Evolutionary conservation across 768 basidiomycete species (phyloP).

Genomic region (Fibroporia radiculosa): DNA sequence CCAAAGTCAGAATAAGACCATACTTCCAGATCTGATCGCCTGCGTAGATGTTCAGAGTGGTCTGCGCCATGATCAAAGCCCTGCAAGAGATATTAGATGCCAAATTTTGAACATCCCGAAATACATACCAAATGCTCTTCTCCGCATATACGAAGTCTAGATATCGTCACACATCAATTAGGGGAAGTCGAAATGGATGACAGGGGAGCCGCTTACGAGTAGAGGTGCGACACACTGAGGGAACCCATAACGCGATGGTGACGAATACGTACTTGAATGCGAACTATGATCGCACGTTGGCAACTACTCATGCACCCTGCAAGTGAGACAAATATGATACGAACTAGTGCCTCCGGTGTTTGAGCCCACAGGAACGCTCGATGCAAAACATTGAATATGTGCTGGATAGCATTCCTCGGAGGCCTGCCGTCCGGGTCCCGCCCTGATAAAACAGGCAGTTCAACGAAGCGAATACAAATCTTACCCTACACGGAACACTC

Average conservation of each 20-base stretch:
- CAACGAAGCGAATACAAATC: background rate
- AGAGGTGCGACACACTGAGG: constrained; percentile 31
- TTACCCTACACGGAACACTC: constrained; percentile 2
- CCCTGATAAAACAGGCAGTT: constrained; percentile 15
- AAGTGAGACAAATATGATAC: constrained; percentile 2
- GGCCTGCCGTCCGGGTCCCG: constrained; percentile 42
- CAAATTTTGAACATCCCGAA: background rate
- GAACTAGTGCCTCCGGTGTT: constrained; percentile 34
- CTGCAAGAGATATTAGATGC: constrained; percentile 16
- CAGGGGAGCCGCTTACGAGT: constrained; percentile 29
- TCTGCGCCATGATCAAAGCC: constrained; percentile 57
- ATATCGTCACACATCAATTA: background rate
- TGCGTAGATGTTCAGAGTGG: constrained; percentile 45
- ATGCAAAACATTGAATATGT: constrained; percentile 28
- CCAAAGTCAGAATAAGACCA: constrained; percentile 6
- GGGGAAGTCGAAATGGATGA: background rate
- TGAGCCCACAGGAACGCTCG: constrained; percentile 30
- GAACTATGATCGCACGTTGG: constrained; percentile 29
- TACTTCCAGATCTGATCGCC: constrained; percentile 51
- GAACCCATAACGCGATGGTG: constrained; percentile 45
- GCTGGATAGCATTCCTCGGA: constrained; percentile 36
- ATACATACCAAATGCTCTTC: constrained; percentile 38
- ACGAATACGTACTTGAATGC: constrained; percentile 42
- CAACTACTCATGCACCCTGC: background rate
- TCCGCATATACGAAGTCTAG: constrained; percentile 35